Percentiles rank a stretch among this genome's conserved stretches.
These are phyloP conservation scores for Candida gorgasii DNA, from an alignment of 805 yeast species.

Conservation along the genomic window DNA sequence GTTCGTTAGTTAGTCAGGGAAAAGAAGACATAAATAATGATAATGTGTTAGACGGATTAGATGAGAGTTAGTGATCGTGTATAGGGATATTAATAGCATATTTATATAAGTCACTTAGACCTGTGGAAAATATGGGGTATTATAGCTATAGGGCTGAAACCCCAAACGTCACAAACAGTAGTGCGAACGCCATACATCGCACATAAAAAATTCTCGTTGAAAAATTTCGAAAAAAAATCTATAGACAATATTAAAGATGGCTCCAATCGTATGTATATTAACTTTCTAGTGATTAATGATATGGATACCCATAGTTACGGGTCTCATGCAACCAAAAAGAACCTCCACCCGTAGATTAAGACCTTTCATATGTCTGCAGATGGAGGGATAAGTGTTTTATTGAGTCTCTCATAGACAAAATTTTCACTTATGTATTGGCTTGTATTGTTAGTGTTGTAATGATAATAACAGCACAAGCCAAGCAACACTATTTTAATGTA, in stretches of 20 bases:
- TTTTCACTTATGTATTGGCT: conserved; percentile 5
- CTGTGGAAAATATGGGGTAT: not conserved
- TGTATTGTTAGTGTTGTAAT: conserved; percentile 1
- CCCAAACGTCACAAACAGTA: not conserved
- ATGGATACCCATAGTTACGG: conserved; percentile 38
- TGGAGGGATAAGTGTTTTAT: conserved; percentile 1
- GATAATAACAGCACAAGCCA: not conserved
- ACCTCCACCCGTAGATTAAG: no score
- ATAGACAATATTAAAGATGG: conserved; percentile 50
- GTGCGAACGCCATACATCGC: not conserved
- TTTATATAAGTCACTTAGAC: not conserved
- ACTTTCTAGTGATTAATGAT: conserved; percentile 17
- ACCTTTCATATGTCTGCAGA: not conserved
- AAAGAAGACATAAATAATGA: conserved; percentile 7
- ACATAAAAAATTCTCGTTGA: conserved; percentile 2
- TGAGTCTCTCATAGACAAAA: not conserved
- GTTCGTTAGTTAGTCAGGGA: conserved; percentile 14
- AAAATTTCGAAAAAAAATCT: conserved; percentile 1
- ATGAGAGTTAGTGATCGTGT: not conserved
- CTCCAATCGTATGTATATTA: conserved; percentile 82
- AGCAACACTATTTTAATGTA: not conserved
- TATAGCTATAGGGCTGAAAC: not conserved
- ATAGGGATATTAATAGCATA: not conserved
- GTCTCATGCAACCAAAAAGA: conserved; percentile 19
- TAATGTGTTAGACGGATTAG: conserved; percentile 11